A percentile compares a stretch with the other conserved stretches of the same genome.
phyloP scores from a whole-genome alignment of 345 rosid species.

The Kernera saxatilis region DNA sequence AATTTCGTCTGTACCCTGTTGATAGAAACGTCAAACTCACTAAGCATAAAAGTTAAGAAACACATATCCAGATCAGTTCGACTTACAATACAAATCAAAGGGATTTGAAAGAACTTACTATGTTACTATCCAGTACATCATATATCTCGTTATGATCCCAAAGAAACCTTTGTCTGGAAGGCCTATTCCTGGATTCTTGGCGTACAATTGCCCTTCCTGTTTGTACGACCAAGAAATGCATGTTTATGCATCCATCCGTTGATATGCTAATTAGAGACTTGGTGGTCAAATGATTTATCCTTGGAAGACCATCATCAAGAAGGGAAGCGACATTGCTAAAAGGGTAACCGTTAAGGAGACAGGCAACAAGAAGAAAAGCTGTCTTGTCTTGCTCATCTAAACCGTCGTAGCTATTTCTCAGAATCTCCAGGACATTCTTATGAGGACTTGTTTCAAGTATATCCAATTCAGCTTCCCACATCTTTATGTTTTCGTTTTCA shows the following conservation, averaged over 20 bases:
- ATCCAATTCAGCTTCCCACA: slow-evolving; percentile 15
- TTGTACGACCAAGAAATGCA: slow-evolving; percentile 13
- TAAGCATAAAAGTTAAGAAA: no score
- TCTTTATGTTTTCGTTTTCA: neutral
- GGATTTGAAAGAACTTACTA: neutral
- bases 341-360: slow-evolving; percentile 12
- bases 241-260: neutral
- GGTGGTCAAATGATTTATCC: neutral
- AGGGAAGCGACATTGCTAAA: neutral
- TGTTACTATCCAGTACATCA: neutral
- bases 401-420: neutral
- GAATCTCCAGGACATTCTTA: neutral
- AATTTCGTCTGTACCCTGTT: neutral
- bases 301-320: neutral
- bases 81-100: neutral
- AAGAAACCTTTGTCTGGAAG: neutral
- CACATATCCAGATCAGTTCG: neutral
- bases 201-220: slow-evolving; percentile 6
- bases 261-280: slow-evolving; percentile 11
- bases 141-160: neutral
- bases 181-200: neutral
- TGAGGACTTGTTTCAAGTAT: neutral
- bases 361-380: slow-evolving; percentile 12
- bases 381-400: neutral
- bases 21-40: neutral